A percentile compares a stretch with the other conserved stretches of the same genome.
These are phyloP conservation scores for Austroboletus eburneus DNA, from an alignment of 768 basidiomycete genomes.

Conservation along the genomic window DNA sequence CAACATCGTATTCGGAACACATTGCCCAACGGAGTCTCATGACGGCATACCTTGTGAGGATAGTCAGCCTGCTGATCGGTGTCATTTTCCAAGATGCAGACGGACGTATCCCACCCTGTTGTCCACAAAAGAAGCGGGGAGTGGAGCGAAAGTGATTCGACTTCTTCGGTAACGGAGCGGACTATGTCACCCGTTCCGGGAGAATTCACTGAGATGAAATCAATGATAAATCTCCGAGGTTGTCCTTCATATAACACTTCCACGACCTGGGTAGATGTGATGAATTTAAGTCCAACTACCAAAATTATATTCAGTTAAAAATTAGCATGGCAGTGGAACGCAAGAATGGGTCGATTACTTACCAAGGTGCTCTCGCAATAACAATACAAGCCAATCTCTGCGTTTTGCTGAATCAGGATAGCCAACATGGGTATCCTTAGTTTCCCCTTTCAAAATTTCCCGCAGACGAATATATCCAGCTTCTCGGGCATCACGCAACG, in stretches of 20 bases:
- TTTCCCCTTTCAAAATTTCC: slow-evolving; percentile 36
- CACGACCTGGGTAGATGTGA: slow-evolving; percentile 56
- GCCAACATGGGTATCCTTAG: slow-evolving; percentile 18
- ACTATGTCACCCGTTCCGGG: slow-evolving; percentile 16
- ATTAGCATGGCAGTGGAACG: slow-evolving; percentile 1
- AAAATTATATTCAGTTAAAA: slow-evolving; percentile 4
- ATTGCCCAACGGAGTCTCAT: slow-evolving; percentile 6
- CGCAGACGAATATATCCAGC: slow-evolving; percentile 50
- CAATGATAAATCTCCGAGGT: slow-evolving; percentile 53
- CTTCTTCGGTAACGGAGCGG: slow-evolving; percentile 35
- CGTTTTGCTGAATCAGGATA: slow-evolving; percentile 31
- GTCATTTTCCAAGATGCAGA: slow-evolving; percentile 39
- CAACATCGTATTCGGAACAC: slow-evolving; percentile 7
- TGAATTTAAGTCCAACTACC: slow-evolving; percentile 76
- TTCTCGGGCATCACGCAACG: slow-evolving; percentile 45
- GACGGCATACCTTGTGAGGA: slow-evolving; percentile 32
- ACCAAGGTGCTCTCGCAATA: slow-evolving; percentile 70
- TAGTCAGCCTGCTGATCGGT: slow-evolving; percentile 22
- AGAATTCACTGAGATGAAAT: slow-evolving; percentile 37
- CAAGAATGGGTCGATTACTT: slow-evolving; percentile 15
- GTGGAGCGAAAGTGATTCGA: slow-evolving; percentile 45
- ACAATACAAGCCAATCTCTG: slow-evolving; percentile 64
- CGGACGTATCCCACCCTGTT: slow-evolving; percentile 63
- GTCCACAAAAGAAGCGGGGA: slow-evolving; percentile 48
- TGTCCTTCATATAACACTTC: slow-evolving; percentile 62